Conservation (phyloP, 805 yeast genomes). For the Hanseniaspora occidentalis region DNA sequence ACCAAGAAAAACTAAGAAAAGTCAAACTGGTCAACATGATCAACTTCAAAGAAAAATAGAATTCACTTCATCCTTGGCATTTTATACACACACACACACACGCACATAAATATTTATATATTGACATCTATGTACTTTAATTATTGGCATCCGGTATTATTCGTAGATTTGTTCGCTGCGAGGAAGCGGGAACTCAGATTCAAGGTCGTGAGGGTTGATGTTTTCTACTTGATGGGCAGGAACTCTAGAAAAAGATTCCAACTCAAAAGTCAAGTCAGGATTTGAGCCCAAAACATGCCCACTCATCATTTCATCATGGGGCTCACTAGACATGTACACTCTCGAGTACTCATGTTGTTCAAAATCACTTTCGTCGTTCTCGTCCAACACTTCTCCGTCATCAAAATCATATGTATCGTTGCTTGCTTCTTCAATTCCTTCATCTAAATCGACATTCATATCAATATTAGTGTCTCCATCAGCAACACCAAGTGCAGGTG, state of each 20-base stretch:
- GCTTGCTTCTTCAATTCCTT: constrained; percentile 30
- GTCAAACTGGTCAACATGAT: constrained; percentile 17
- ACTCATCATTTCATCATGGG: not conserved
- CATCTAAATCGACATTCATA: constrained; percentile 31
- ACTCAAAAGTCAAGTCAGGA: not conserved
- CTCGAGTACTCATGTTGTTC: constrained; percentile 11
- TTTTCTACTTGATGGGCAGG: constrained; percentile 5
- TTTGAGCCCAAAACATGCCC: not conserved
- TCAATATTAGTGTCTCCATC: not conserved
- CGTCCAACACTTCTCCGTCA: constrained; percentile 23
- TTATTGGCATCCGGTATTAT: too few relatives aligned
- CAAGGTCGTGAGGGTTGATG: not conserved
- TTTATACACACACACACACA: not conserved
- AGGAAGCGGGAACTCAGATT: too few relatives aligned
- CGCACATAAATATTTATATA: not conserved
- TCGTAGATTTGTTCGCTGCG: not conserved
- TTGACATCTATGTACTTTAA: too few relatives aligned
- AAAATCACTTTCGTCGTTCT: constrained; percentile 26
- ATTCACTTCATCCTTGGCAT: not conserved
- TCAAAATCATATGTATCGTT: constrained; percentile 14
- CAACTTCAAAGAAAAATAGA: constrained; percentile 8
- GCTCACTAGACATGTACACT: not conserved
- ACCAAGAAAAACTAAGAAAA: constrained; percentile 31
- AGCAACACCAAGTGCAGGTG: too few relatives aligned
- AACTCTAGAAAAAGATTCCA: constrained; percentile 7